phyloP scores from a whole-genome alignment of 495 filamentous ascomycete genomes.

The Tuber calosporum region DNA sequence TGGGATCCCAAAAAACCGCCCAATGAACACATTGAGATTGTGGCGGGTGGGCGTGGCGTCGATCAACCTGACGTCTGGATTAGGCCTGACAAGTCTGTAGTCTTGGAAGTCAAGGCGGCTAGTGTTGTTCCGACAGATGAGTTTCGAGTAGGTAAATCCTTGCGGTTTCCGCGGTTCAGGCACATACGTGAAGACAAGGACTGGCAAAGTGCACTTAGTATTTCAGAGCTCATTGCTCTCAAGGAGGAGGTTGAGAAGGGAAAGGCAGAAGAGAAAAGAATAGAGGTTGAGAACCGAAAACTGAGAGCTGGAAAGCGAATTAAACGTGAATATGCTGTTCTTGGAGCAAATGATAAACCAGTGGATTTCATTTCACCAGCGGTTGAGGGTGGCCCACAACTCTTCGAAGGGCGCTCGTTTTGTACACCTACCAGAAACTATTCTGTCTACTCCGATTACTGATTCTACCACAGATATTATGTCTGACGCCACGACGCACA shows the following conservation, averaged over 20 bases:
- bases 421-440: slow-evolving; percentile 48
- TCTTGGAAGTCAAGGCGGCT: slow-evolving; percentile 85
- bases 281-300: slow-evolving; percentile 70
- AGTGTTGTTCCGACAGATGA: slow-evolving; percentile 64
- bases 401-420: slow-evolving; percentile 74
- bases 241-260: slow-evolving; percentile 65
- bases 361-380: not conserved
- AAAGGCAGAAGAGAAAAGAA: slow-evolving; percentile 58
- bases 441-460: slow-evolving; percentile 13
- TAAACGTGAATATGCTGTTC: slow-evolving; percentile 65
- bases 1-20: slow-evolving; percentile 81
- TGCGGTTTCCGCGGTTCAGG: slow-evolving; percentile 91
- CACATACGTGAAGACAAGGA: slow-evolving; percentile 69
- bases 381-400: slow-evolving; percentile 45
- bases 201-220: slow-evolving; percentile 71
- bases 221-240: slow-evolving; percentile 68
- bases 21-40: slow-evolving; percentile 70
- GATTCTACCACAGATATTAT: slow-evolving; percentile 49
- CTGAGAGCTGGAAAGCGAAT: slow-evolving; percentile 56
- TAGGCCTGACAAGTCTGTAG: slow-evolving; percentile 75
- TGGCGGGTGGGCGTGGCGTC: slow-evolving; percentile 63
- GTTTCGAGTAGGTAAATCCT: slow-evolving; percentile 68
- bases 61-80: slow-evolving; percentile 94
- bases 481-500: slow-evolving; percentile 53
- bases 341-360: slow-evolving; percentile 55